phyloP scores from a whole-genome alignment of 495 filamentous ascomycete genomes.

The Podospora anserina region DNA sequence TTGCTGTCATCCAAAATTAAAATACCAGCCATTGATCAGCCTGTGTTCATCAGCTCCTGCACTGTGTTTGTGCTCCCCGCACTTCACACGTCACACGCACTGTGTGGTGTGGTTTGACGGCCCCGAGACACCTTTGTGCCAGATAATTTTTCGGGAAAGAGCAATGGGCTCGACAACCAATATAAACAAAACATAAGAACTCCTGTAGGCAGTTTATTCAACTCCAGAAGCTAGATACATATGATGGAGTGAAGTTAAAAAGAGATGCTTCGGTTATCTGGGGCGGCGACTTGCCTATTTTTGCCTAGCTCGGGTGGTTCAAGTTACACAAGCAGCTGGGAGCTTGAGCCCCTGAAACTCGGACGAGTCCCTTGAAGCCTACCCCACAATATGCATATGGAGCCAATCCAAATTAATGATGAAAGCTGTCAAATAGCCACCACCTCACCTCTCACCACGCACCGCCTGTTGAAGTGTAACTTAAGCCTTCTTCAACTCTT shows the following conservation, averaged over 20 bases:
- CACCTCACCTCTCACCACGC: constrained; percentile 12
- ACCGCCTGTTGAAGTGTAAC: neutral
- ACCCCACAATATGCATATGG: constrained; percentile 21
- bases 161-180: neutral
- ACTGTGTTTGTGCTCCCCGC: neutral
- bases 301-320: neutral
- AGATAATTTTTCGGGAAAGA: neutral
- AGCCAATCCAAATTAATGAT: constrained; percentile 25
- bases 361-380: constrained; percentile 10
- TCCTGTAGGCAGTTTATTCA: neutral
- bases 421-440: constrained; percentile 32
- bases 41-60: neutral
- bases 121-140: neutral
- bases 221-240: neutral
- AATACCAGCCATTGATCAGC: neutral
- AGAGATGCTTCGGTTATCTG: neutral
- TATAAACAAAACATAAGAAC: neutral
- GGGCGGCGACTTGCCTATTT: neutral
- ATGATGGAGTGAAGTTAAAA: neutral
- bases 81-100: neutral
- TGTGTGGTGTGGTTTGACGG: neutral
- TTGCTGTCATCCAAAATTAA: neutral
- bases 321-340: neutral
- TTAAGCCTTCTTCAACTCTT: neutral
- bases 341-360: constrained; percentile 20